Percentiles rank a stretch among this genome's conserved stretches.
Conservation (phyloP, 2,329 filamentous ascomycete species). For the Pezicula neosporulosa region DNA sequence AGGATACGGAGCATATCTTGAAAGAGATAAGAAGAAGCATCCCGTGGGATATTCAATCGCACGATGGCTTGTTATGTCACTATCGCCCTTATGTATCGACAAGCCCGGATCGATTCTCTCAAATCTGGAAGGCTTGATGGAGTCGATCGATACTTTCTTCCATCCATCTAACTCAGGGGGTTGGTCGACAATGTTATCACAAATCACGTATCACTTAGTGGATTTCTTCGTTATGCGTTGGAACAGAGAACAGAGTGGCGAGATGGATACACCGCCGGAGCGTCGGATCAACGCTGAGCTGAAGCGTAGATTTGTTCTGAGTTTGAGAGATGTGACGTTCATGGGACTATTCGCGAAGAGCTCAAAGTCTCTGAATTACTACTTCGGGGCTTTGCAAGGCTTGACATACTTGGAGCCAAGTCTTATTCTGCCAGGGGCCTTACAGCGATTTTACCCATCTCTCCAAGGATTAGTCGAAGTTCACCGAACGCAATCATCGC, state of each 20-base stretch:
- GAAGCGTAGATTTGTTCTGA: slow-evolving; percentile 84
- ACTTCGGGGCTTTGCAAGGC: slow-evolving; percentile 83
- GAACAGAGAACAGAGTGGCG: slow-evolving; percentile 91
- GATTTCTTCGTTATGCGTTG: slow-evolving; percentile 97
- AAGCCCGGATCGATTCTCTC: slow-evolving; percentile 76
- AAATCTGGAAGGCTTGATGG: slow-evolving; percentile 84
- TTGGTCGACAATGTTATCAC: slow-evolving; percentile 88
- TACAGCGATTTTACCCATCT: slow-evolving; percentile 95
- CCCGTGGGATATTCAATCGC: slow-evolving; percentile 90
- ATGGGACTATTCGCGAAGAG: slow-evolving; percentile 99
- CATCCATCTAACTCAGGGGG: slow-evolving; percentile 92
- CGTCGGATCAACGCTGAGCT: slow-evolving; percentile 76
- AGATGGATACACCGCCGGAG: slow-evolving; percentile 80
- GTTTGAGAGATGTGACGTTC: slow-evolving; percentile 88
- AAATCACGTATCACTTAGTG: slow-evolving; percentile 86
- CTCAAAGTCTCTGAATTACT: slow-evolving; percentile 85
- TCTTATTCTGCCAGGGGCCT: slow-evolving; percentile 84
- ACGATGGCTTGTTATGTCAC: slow-evolving; percentile 86
- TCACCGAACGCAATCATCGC: slow-evolving; percentile 89
- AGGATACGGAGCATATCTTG: slow-evolving; percentile 80
- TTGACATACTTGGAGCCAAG: slow-evolving; percentile 88
- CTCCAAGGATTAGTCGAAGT: slow-evolving; percentile 96
- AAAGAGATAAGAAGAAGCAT: slow-evolving; percentile 91
- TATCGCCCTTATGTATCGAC: slow-evolving; percentile 80
- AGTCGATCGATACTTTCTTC: slow-evolving; percentile 97